These are phyloP conservation scores for Arthrobotrys pseudoclavata DNA, from an alignment of 2,329 filamentous ascomycete genomes.

Conservation along the genomic window DNA sequence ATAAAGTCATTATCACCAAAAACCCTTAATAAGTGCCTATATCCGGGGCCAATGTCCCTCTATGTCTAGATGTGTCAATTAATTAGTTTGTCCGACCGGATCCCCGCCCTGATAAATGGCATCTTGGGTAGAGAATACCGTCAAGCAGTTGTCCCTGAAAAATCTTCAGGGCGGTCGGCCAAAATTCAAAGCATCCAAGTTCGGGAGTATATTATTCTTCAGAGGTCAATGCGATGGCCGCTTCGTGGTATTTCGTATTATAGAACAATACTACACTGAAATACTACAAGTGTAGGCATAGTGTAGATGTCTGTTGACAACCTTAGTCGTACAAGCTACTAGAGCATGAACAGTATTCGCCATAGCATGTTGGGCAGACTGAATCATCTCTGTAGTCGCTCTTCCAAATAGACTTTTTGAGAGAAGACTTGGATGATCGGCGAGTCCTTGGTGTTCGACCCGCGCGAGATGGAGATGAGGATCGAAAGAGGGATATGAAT, in stretches of 20 bases:
- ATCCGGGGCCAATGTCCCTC: too few relatives aligned
- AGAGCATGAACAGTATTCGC: constrained; percentile 21
- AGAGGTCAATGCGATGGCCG: too few relatives aligned
- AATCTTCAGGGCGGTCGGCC: too few relatives aligned
- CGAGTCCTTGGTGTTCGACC: neutral
- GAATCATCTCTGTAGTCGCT: constrained; percentile 11
- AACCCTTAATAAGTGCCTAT: too few relatives aligned
- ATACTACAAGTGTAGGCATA: neutral
- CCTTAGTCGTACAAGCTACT: constrained; percentile 27
- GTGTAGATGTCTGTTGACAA: neutral
- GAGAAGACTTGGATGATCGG: constrained; percentile 14
- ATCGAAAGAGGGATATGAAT: constrained; percentile 34
- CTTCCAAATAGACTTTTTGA: constrained; percentile 5
- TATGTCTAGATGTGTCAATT: too few relatives aligned
- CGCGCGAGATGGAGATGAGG: constrained; percentile 3
- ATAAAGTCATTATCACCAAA: too few relatives aligned
- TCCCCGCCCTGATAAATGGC: too few relatives aligned
- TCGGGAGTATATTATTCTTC: too few relatives aligned
- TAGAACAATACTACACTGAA: neutral
- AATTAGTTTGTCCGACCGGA: too few relatives aligned
- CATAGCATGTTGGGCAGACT: constrained; percentile 30
- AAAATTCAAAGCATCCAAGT: too few relatives aligned
- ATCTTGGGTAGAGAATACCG: too few relatives aligned
- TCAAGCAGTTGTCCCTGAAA: too few relatives aligned
- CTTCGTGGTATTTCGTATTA: neutral